These are phyloP conservation scores for Trametes villosa DNA, from an alignment of 768 basidiomycete species.

Conservation along the genomic window DNA sequence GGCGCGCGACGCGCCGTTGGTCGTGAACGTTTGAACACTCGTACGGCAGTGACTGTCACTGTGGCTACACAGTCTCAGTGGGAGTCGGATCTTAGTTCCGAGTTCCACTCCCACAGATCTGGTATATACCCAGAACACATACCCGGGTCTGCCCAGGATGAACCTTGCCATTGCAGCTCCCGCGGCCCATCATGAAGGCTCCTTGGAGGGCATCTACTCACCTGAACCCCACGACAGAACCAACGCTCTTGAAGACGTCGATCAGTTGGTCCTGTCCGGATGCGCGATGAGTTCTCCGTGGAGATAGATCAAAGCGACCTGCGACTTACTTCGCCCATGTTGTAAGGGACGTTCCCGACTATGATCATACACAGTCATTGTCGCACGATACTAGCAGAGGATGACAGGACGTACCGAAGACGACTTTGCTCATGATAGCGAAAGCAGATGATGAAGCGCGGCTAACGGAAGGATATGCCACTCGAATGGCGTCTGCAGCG, in stretches of 20 bases:
- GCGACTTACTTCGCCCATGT: conserved; percentile 71
- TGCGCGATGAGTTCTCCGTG: conserved; percentile 3
- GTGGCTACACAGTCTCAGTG: too few relatives aligned
- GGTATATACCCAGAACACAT: too few relatives aligned
- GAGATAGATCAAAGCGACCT: neutral
- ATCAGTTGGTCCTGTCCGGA: conserved; percentile 72
- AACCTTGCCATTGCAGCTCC: too few relatives aligned
- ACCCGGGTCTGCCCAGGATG: too few relatives aligned
- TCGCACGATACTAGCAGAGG: neutral
- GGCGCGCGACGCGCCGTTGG: too few relatives aligned
- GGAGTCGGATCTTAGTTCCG: too few relatives aligned
- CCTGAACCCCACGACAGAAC: conserved; percentile 90
- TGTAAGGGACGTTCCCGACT: conserved; percentile 92
- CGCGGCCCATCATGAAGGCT: neutral
- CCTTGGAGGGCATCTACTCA: conserved; percentile 32
- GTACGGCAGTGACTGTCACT: too few relatives aligned
- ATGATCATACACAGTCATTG: neutral
- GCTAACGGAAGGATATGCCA: neutral
- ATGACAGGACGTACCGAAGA: neutral
- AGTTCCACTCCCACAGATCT: too few relatives aligned
- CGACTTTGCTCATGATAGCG: neutral
- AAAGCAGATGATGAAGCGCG: neutral
- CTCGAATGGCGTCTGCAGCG: too few relatives aligned
- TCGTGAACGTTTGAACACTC: too few relatives aligned
- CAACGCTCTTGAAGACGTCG: conserved; percentile 86